phyloP scores from a whole-genome alignment of 164 flowering plant genomes.

The Magnolia changhungtana region DNA sequence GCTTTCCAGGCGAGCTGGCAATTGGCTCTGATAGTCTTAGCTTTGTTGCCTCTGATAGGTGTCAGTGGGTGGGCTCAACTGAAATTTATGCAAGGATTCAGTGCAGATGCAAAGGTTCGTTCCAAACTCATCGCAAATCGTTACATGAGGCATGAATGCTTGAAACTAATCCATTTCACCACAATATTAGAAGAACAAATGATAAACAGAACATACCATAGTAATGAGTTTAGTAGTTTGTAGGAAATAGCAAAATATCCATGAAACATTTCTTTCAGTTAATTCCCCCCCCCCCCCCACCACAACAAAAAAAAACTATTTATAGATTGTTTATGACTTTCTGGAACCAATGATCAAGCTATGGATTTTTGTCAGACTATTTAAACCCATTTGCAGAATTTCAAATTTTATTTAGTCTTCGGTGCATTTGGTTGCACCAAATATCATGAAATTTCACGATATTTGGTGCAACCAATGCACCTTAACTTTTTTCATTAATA shows the following conservation, averaged over 20 bases:
- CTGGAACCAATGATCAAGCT: neutral
- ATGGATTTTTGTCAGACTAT: neutral
- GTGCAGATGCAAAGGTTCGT: conserved; percentile 41
- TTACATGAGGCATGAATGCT: neutral
- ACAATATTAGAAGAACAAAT: neutral
- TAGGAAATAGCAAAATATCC: neutral
- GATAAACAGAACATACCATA: neutral
- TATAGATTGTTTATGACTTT: neutral
- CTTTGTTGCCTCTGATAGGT: conserved; percentile 34
- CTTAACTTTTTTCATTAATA: too few relatives aligned
- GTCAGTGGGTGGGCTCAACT: conserved; percentile 33
- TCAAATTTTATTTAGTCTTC: neutral
- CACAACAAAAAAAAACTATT: neutral
- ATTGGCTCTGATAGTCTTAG: conserved; percentile 35
- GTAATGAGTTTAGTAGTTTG: neutral
- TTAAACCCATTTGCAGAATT: conserved; percentile 1
- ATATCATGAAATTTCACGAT: too few relatives aligned
- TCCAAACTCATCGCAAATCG: neutral
- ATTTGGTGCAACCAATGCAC: too few relatives aligned
- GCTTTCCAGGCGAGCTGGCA: conserved; percentile 42
- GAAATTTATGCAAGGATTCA: conserved; percentile 40
- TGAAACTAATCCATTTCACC: neutral
- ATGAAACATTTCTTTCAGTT: neutral
- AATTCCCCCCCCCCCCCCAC: too few relatives aligned
- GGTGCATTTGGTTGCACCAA: neutral